Evolutionary conservation across 345 rosid genomes (phyloP), one percentile per base, ranked within the genome.

Genomic region (Cardamine occulta): DNA sequence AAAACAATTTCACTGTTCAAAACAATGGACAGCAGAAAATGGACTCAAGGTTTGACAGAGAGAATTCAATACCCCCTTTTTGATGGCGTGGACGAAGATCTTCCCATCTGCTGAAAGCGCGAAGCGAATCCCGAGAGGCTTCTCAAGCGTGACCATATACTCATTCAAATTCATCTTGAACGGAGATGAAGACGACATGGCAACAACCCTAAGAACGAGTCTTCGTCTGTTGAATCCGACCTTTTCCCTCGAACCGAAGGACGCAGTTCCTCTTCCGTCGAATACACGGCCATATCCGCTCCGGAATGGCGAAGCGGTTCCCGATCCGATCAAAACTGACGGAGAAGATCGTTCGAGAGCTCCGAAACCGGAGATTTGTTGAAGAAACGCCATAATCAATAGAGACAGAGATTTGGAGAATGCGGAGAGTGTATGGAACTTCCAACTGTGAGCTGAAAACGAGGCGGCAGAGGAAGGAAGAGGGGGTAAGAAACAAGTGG

Each of bases 101-200:
- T 80, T 86, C 28, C 96, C 97, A 57, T 91, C 96, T 6, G 79
- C 77, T 11, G 94, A 80, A 24, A 86, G 65, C 10, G 90, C 98
- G 67, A 93, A 91, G 9, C 96, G 93, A 75, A 93, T 87, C 6
- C 98, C 97, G 9, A 91, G 86, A 18, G 98, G 97, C 74, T 89
- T 91, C 76, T 89, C 85, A 0, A 93, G 88, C 23, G 93, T 89
- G 42, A 91, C 97, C 98, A 93, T 87, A 69, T 93, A 91, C 93
- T 93, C 97, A 15, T 91, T 93, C 82, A 93, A 72, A 78, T 91
- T 91, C 89, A 89, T 88, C 84, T 80, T 88, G 37, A 81, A 74
- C 39, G 82, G 55, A 15, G 85, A 73, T 17, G 82, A 57, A 32
- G 74, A 63, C 37, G 89, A 85, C 94, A 81, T 75, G 19, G 90